These are phyloP conservation scores for Caloboletus firmus DNA, from an alignment of 1,284 basidiomycete genomes.

Conservation along the genomic window DNA sequence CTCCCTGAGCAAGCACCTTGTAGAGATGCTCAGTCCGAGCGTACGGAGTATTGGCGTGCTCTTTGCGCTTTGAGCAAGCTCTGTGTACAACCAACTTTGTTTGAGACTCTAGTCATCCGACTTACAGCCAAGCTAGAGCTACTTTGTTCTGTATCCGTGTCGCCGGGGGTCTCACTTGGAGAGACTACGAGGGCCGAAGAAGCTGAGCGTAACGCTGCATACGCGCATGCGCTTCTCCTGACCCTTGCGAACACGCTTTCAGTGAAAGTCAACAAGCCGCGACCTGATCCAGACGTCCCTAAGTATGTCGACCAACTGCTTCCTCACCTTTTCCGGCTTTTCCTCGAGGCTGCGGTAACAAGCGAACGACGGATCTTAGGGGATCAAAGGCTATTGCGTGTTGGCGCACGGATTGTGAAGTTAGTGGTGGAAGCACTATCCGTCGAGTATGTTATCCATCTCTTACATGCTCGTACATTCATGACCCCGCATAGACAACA, in stretches of 20 bases:
- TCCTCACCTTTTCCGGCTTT: conserved; percentile 68
- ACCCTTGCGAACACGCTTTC: conserved; percentile 65
- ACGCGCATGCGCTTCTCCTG: conserved; percentile 79
- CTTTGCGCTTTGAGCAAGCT: conserved; percentile 75
- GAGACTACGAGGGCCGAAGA: conserved; percentile 19
- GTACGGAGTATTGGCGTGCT: conserved; percentile 66
- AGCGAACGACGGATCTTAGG: conserved; percentile 42
- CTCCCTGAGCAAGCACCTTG: conserved; percentile 69
- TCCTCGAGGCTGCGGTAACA: conserved; percentile 56
- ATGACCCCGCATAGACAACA: conserved; percentile 47
- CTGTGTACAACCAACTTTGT: conserved; percentile 75
- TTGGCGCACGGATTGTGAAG: conserved; percentile 65
- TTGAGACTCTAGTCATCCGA: conserved; percentile 81
- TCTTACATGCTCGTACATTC: conserved; percentile 6
- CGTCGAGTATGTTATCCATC: conserved; percentile 52
- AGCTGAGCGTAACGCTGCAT: conserved; percentile 60
- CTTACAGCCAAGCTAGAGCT: conserved; percentile 80
- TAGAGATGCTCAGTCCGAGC: conserved; percentile 53
- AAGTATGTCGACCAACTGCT: conserved; percentile 79
- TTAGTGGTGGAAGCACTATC: conserved; percentile 67
- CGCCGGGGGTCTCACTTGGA: conserved; percentile 2
- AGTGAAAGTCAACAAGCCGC: conserved; percentile 56
- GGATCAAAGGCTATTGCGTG: conserved; percentile 65
- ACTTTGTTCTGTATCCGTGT: conserved; percentile 47
- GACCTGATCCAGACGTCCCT: conserved; percentile 64